Evolutionary conservation across 805 yeast species (phyloP).

Genomic region (Yarrowia osloensis): DNA sequence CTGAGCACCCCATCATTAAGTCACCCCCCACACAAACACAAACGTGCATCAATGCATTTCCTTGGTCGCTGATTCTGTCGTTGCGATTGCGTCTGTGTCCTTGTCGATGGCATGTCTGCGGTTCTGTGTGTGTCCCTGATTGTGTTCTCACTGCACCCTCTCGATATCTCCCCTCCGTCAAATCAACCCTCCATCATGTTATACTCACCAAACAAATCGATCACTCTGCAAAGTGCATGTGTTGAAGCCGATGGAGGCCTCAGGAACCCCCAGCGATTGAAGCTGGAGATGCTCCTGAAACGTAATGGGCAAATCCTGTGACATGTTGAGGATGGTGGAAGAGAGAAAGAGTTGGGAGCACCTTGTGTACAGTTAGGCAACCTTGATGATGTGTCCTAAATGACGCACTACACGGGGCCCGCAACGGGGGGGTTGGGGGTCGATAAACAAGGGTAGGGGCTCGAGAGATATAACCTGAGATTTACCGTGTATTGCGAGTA

Average conservation of each 20-base stretch:
- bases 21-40: neutral
- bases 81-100: too few relatives aligned
- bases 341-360: conserved; percentile 24
- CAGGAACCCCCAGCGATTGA: conserved; percentile 81
- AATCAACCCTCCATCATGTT: neutral
- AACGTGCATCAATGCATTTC: neutral
- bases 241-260: conserved; percentile 82
- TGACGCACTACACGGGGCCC: neutral
- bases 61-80: too few relatives aligned
- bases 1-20: too few relatives aligned
- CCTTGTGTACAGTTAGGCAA: neutral
- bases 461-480: too few relatives aligned
- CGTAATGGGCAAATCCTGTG: conserved; percentile 84
- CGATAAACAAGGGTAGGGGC: neutral
- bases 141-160: too few relatives aligned
- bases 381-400: conserved; percentile 30
- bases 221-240: conserved; percentile 95
- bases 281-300: conserved; percentile 93
- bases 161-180: neutral
- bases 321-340: conserved; percentile 27
- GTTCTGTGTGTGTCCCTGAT: too few relatives aligned
- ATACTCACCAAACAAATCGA: conserved; percentile 74
- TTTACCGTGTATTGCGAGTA: too few relatives aligned
- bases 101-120: too few relatives aligned
- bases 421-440: neutral